Evolutionary conservation across 129 eudicot genomes (phyloP).

Genomic region (Escallonia herrerae): DNA sequence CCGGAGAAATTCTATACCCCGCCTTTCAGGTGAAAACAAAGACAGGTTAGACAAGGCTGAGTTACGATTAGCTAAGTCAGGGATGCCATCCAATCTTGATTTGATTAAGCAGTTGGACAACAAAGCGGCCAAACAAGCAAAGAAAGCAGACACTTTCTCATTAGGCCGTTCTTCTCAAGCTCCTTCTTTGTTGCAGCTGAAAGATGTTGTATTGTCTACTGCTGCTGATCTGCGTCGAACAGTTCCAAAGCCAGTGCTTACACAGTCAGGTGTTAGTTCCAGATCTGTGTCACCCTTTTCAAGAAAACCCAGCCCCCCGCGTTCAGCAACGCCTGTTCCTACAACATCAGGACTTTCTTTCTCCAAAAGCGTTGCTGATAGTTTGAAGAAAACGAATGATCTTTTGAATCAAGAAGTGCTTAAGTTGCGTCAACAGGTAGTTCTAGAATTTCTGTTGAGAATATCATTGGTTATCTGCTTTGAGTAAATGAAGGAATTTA

Average conservation of each 20-base stretch:
- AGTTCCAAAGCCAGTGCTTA: conserved; percentile 57
- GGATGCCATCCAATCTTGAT: conserved; percentile 70
- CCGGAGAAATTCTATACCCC: conserved; percentile 60
- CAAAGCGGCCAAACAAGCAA: conserved; percentile 89
- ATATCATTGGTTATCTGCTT: neutral
- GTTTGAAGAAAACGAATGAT: conserved; percentile 90
- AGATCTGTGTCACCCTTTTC: conserved; percentile 95
- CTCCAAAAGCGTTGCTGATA: conserved; percentile 74
- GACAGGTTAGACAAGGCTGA: conserved; percentile 81
- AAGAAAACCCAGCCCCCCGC: conserved; percentile 82
- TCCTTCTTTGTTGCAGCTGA: conserved; percentile 62
- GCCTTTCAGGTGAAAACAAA: conserved; percentile 86
- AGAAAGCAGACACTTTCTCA: conserved; percentile 57
- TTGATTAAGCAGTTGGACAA: conserved; percentile 73
- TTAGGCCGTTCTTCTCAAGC: conserved; percentile 64
- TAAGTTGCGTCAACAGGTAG: conserved; percentile 83
- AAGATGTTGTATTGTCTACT: conserved; percentile 60
- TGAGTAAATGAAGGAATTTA: neutral
- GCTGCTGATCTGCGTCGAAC: conserved; percentile 53
- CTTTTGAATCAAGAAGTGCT: conserved; percentile 83
- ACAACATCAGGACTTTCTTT: conserved; percentile 93
- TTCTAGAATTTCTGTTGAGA: neutral
- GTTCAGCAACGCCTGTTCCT: conserved; percentile 98
- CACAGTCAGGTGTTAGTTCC: conserved; percentile 66
- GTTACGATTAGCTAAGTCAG: conserved; percentile 55